Conservation (phyloP, 352 stramenopile species). For the Phytopythium kandeliae region DNA sequence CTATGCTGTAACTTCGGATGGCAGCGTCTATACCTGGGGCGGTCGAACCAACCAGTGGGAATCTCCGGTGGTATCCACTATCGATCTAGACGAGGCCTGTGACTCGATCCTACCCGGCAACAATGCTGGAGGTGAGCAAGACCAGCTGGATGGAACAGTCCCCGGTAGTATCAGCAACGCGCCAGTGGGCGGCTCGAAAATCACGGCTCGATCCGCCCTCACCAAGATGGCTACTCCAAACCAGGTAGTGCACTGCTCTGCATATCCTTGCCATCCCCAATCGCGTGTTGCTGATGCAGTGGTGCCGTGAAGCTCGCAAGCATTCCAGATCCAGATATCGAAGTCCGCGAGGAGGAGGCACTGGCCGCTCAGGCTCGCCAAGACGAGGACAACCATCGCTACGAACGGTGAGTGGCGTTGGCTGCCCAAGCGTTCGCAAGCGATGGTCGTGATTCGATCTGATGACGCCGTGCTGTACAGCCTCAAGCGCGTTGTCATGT, state of each 20-base stretch:
- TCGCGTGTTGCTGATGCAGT: background rate
- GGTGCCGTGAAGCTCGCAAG: slow-evolving; percentile 23
- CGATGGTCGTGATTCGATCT: background rate
- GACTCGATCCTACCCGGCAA: slow-evolving; percentile 7
- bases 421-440: background rate
- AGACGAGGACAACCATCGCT: slow-evolving; percentile 44
- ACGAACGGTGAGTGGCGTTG: slow-evolving; percentile 27
- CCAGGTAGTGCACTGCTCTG: slow-evolving; percentile 19
- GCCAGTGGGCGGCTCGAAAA: slow-evolving; percentile 13
- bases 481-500: slow-evolving; percentile 61
- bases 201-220: slow-evolving; percentile 44
- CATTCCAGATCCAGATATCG: slow-evolving; percentile 35
- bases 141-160: background rate
- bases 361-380: slow-evolving; percentile 37
- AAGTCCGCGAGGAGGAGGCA: slow-evolving; percentile 39
- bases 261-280: background rate
- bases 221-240: slow-evolving; percentile 39
- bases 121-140: background rate
- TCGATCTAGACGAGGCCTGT: slow-evolving; percentile 25
- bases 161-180: slow-evolving; percentile 10
- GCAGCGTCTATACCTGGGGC: slow-evolving; percentile 89
- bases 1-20: slow-evolving; percentile 76
- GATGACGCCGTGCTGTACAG: slow-evolving; percentile 11
- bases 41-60: slow-evolving; percentile 56
- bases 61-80: slow-evolving; percentile 10